Base-by-base conservation (phyloP, 345 rosid species). In the Citrus medica region DNA sequence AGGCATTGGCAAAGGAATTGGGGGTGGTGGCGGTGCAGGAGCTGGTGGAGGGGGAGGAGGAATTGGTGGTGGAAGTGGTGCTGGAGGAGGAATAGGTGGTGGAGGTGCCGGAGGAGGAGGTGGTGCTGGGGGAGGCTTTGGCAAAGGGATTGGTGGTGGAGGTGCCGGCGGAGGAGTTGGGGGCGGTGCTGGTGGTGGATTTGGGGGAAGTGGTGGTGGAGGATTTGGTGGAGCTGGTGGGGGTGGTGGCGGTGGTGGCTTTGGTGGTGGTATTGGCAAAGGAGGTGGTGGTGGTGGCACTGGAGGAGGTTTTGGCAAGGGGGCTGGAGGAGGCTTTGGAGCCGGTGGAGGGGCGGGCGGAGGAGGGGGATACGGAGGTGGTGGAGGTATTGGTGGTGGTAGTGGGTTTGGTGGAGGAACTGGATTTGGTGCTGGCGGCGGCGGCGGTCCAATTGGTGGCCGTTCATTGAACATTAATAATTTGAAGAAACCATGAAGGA, bases 371-470 rank as follows among this genome's bases (percentile, higher is more conserved):
- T 66, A 66, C 3, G 83, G 80, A 8, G 19, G 3, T 13, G 78
- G 72, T 0, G 75, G 30, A 6, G 84, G 84, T 4, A 62, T 53
- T 4, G 84, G 81, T 0, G 6, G 33, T 9, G 78, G 70, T 7
- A n/a, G 62, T 4, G 75, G 71, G 3, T 24, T 24, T 10, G 75
- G 71, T 5, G 61, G 61, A 24, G 79, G 80, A 14, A 55, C 17
- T 13, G 84, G 72, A 19, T 67, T 25, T 53, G 83, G 80, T 2
- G 5, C 68, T 2, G 82, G 78, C 8, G 55, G 19, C 7, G 42
- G 9, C 21, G 79, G 79, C 46, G 61, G 82, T 9, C 21, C 63
- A 59, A 51, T 61, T 5, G 82, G 84, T 22, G 80, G 80, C 37
- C 62, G 19, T n/a, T 0, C 27, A 30, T 19, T 28, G 33, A 71